Evolutionary conservation across 2,329 filamentous ascomycete species (phyloP), one percentile per base, ranked within the genome.

Genomic region (Cladosporium sp.): DNA sequence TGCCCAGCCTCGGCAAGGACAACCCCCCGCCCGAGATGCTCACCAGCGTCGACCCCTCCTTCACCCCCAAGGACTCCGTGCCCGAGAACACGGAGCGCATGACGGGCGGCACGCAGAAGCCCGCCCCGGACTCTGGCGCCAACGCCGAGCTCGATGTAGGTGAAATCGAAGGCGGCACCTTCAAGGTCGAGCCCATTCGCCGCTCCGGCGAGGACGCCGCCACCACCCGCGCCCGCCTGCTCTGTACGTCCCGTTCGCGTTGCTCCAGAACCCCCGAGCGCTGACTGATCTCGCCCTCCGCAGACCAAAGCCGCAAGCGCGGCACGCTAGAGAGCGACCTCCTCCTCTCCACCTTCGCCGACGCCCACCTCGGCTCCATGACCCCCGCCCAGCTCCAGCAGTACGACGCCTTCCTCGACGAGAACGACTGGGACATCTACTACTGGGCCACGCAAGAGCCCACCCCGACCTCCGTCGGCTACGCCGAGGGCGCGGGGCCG

Each of bases 401-500:
- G 71, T 97, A 93, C 75, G 92, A 97, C 70, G 76, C 80, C 28
- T 95, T 98, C 76, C 83, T 98, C 53, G 93, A 98, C 72, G 93
- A 98, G 74, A 98, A 98, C 72, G 93, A 98, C 75, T 98, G 93
- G 93, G 93, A 98, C 70, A 96, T 98, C 57, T 98, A 98, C 78
- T 98, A 98, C 79, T 98, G 93, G 93, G 89, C 88, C 3, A 98
- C 93, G 13, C 93, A 98, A 72, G 84, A 89, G 62, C 78, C 85
- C 10, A 73, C 80, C 4, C 74, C 77, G 1, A 79, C 79, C n/a
- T 78, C 82, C 33, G 70, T 76, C 49, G 76, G 81, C 53, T 76
- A 76, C 43, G 77, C 78, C 4, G 79, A 82, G 59, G 77, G 79
- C 28, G 73, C 70, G 22, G 71, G 71, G n/a, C 64, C 71, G 2